Base-by-base conservation (phyloP, 106 monocot genomes). In the Acorus gramineus region DNA sequence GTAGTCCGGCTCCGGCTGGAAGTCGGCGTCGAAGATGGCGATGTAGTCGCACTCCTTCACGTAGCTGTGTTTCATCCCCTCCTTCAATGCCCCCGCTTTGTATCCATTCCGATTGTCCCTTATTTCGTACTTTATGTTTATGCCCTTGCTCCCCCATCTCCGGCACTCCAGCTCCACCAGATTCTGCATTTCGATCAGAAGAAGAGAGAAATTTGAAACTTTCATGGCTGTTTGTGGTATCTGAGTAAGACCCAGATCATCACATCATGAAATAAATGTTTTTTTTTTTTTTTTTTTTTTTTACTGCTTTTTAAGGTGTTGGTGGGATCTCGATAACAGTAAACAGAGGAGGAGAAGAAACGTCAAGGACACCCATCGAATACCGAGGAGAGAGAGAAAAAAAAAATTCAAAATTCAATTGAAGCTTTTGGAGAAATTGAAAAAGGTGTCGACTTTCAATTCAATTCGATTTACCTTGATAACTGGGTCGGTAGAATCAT, bases 401-500 rank as follows among this genome's bases (percentile, higher is more conserved):
- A 46, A 3, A 7, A 46, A 12, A 63, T 49, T 4, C 11, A 48
- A 14, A n/a, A 14, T 57, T 57, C 5, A 12, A 63, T 48, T 49
- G 47, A 46, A 4, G 3, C 62, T 9, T 46, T 63, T 6, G 4
- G 2, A 49, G 10, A 46, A 9, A 8, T 11, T 2, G 43, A 60
- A 60, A 4, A 45, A 60, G 56, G 11, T 11, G 6, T 5, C 3
- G 11, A 46, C 46, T 6, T 28, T 51, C 11, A 11, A 10, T 46
- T 7, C 52, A 52, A 44, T 12, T 14, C 6, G 3, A 42, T 3
- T 14, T 44, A 80, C 77, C 75, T 73, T 78, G 53, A 83, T 63
- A 6, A 59, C 66, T 2, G 66, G 64, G 55, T 83, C 83, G 3
- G 83, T 83, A 49, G 83, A 83, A 56, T 83, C 83, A 59, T 83